Evolutionary conservation across 768 basidiomycete species (phyloP), one percentile per base, ranked within the genome.

Genomic region (Pleurotus eryngii): DNA sequence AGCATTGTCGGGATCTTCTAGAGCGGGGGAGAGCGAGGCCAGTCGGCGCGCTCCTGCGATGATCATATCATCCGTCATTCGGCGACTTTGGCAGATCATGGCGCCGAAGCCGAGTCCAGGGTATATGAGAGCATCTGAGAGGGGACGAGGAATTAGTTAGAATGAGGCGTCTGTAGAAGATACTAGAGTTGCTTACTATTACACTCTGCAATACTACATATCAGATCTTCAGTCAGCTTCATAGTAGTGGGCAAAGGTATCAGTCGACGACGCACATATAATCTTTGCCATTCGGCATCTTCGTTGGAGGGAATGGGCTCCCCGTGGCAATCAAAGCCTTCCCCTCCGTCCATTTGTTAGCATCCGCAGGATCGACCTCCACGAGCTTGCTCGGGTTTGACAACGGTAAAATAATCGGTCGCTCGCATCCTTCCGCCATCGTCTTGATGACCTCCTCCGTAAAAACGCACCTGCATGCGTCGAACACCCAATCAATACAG

Each of bases 21-120:
- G 74, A 0, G 84, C 92, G 2, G 92, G 92, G 0, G 91, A 84
- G 45, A 95, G 81, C 5, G 82, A 75, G 0, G 92, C 90, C 39
- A 95, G 86, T 11, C 86, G 81, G 24, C 75, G 79, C 0, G 90
- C 84, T 7, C 89, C 92, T 3, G 88, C 88, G 39, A 92, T 85
- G 68, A 95, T 89, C 93, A 95, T 94, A 17, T 78, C 81, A 68
- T 93, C 90, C 1, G 89, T 86, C 63, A 95, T 77, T 5, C 66
- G 70, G 3, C 80, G 76, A 0, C 89, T 83, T 58, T 85, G 74
- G 9, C 84, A 74, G 20, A 92, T 74, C 63, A 94, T 84, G 40
- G 89, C 80, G 39, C 92, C 92, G 59, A 90, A 85, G 6, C 91
- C 92, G 26, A 95, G 80, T 18, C 90, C 93, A 3, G 92, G 92